Evolutionary conservation across 176 grass and related monocot genomes (phyloP), one percentile per base, ranked within the genome.

Genomic region (Musa schizocarpa): DNA sequence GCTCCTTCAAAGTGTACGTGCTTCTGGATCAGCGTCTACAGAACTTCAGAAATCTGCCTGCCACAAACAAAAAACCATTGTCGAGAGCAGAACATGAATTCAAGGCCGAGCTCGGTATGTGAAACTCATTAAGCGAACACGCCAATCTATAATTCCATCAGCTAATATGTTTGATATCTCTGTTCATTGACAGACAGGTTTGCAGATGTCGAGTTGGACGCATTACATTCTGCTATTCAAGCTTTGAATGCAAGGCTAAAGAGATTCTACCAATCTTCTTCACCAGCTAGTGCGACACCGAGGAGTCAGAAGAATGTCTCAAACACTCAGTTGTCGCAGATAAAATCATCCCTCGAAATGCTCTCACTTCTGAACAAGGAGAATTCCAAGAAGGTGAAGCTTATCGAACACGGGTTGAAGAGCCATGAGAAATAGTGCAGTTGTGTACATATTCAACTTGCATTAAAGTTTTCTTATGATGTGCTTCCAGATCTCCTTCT

Each of bases 41-140:
- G 65, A 91, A 84, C 82, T 88, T 99, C 76, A 99, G 88, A 81
- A 87, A 76, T 68, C 82, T 99, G 34, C 90, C 95, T 75, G 86
- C 83, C 26, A 82, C 84, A 78, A 91, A 91, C 81, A 99, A 89
- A 82, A 99, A 93, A 77, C 95, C 90, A 50, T 78, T 99, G 55
- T 87, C 95, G n/a, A 89, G 58, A 74, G 86, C 95, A 48, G 90
- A 99, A 82, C 86, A 80, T 73, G 95, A 99, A 71, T 99, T 99
- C 84, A 99, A 88, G 61, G 51, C 84, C 53, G 86, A 94, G 61
- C 88, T 99, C 55, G 95, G 95, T 98, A 71, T 26, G 88, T 80
- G 53, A 0, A 24, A 21, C 27, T 16, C 19, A 24, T 0, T 56
- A 50, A 25, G 53, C 11, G 49, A 76, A 76, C 13, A 26, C 53